These are phyloP conservation scores for Colletotrichum phormii DNA, from an alignment of 2,329 filamentous ascomycete genomes.

Conservation along the genomic window DNA sequence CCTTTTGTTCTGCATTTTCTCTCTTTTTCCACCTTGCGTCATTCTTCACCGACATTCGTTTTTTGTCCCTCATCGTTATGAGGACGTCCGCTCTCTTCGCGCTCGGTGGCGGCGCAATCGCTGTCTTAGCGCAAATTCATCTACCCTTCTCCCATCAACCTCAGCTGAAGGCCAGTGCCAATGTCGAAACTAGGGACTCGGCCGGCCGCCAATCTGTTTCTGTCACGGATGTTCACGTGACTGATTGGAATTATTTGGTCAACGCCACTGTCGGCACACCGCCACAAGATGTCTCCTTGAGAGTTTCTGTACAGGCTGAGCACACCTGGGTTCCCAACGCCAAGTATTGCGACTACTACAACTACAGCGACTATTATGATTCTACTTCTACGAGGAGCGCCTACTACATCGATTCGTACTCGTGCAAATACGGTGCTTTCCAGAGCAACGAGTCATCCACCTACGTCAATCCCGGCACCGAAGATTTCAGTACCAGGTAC, in stretches of 20 bases:
- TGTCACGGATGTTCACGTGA: not conserved
- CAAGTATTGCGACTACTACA: not conserved
- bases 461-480: slow-evolving; percentile 53
- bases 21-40: not conserved
- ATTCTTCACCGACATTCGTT: not conserved
- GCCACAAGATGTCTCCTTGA: slow-evolving; percentile 21
- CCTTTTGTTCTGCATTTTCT: not conserved
- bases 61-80: not conserved
- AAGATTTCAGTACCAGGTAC: slow-evolving; percentile 68
- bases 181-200: not conserved
- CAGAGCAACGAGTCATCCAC: slow-evolving; percentile 59
- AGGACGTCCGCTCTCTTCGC: slow-evolving; percentile 12
- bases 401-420: not conserved
- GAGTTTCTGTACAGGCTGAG: not conserved
- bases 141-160: slow-evolving; percentile 16
- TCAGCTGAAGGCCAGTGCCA: not conserved
- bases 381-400: not conserved
- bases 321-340: slow-evolving; percentile 12
- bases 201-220: not conserved
- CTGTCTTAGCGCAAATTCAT: slow-evolving; percentile 11
- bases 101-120: not conserved
- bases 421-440: slow-evolving; percentile 37
- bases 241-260: slow-evolving; percentile 9
- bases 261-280: slow-evolving; percentile 32
- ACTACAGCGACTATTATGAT: not conserved